A percentile compares a stretch with the other conserved stretches of the same genome.
These are phyloP conservation scores for Hypseocharis bilobata DNA, from an alignment of 441 rosid genomes.

Conservation along the genomic window DNA sequence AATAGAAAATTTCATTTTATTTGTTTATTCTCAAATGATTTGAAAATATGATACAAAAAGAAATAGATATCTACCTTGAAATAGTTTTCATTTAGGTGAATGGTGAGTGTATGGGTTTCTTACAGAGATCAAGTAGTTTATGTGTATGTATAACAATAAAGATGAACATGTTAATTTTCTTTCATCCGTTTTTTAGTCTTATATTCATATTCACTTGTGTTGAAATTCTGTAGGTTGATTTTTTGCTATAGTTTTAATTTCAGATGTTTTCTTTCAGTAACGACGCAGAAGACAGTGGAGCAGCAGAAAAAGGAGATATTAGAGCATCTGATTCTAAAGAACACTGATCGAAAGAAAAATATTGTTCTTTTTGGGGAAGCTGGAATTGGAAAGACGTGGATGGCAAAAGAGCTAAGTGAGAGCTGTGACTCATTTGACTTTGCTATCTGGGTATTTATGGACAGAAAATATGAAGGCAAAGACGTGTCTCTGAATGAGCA, in stretches of 20 bases:
- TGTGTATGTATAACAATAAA: too few species aligned
- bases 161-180: too few species aligned
- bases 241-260: neutral
- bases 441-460: constrained; percentile 33
- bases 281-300: neutral
- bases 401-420: constrained; percentile 29
- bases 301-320: neutral
- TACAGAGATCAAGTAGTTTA: too few species aligned
- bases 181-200: too few species aligned
- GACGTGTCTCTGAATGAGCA: constrained; percentile 24
- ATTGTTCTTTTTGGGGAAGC: constrained; percentile 30
- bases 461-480: constrained; percentile 16
- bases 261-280: constrained; percentile 1
- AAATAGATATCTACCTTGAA: too few species aligned
- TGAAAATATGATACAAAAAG: too few species aligned
- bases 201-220: too few species aligned
- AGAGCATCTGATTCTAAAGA: neutral
- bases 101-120: too few species aligned
- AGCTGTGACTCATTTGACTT: neutral
- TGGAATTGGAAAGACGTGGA: constrained; percentile 51
- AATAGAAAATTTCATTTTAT: too few species aligned
- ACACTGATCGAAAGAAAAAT: neutral
- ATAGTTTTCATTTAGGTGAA: too few species aligned
- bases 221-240: too few species aligned
- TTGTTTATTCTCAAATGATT: too few species aligned